Conservation (phyloP, 495 filamentous ascomycete species). For the Wilcoxina mikolae region DNA sequence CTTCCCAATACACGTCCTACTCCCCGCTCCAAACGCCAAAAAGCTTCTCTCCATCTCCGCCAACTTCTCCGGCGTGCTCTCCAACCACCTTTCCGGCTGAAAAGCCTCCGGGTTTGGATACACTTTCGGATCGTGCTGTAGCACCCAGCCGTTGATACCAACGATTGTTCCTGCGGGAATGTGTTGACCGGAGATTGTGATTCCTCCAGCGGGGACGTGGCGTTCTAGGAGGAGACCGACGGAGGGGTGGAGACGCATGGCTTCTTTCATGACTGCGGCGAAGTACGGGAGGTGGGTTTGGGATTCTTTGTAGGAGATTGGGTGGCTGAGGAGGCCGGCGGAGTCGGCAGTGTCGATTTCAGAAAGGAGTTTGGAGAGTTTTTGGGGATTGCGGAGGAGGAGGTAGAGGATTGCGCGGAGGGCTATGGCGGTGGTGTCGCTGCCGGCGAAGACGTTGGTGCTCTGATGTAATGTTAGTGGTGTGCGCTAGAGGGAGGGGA, state of each 20-base stretch:
- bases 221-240: conserved; percentile 49
- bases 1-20: conserved; percentile 51
- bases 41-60: conserved; percentile 34
- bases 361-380: conserved; percentile 30
- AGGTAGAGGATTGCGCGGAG: conserved; percentile 40
- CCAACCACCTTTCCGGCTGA: conserved; percentile 44
- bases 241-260: conserved; percentile 50
- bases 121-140: conserved; percentile 40
- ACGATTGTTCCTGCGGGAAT: conserved; percentile 45
- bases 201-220: conserved; percentile 43
- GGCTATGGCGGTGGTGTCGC: conserved; percentile 39
- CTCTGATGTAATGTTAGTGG: not conserved
- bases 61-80: conserved; percentile 30
- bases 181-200: conserved; percentile 36
- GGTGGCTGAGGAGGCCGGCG: conserved; percentile 6
- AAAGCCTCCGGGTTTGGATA: conserved; percentile 42
- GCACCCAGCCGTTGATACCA: conserved; percentile 45
- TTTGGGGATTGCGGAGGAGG: conserved; percentile 33
- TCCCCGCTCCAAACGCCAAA: conserved; percentile 47
- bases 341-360: conserved; percentile 30
- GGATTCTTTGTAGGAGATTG: conserved; percentile 34
- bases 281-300: conserved; percentile 42
- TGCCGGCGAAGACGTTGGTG: not conserved
- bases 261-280: conserved; percentile 54
- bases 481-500: too few species aligned